phyloP scores from a whole-genome alignment of 139 green algal genomes.

The Limnomonas spitsbergensis region DNA sequence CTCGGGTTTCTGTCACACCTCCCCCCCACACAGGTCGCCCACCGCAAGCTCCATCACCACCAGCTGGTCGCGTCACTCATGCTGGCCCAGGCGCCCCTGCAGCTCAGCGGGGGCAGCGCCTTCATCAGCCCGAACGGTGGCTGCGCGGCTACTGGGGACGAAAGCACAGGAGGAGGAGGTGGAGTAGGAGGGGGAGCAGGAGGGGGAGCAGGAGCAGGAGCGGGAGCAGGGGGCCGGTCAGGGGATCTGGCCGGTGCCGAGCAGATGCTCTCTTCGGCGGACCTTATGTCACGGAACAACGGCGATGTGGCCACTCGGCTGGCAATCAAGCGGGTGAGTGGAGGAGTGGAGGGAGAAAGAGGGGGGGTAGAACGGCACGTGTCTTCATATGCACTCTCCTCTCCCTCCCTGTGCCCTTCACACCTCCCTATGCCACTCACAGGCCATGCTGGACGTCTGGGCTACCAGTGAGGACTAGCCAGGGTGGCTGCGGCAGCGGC shows the following conservation, averaged over 20 bases:
- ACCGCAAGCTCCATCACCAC: not conserved
- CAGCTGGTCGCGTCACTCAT: constrained; percentile 9
- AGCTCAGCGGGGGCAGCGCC: not conserved
- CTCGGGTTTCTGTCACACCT: too few relatives aligned
- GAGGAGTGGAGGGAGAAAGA: not conserved
- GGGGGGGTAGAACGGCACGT: not conserved
- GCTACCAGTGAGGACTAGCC: too few relatives aligned
- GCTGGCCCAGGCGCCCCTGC: not conserved
- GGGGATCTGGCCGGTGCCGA: not conserved
- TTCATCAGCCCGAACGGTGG: too few relatives aligned
- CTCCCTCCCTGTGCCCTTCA: not conserved
- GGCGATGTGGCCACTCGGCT: not conserved
- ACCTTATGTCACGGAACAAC: not conserved
- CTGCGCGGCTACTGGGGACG: not conserved
- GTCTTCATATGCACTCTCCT: not conserved
- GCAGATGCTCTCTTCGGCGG: constrained; percentile 7
- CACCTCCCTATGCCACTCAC: not conserved
- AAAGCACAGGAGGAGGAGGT: not conserved
- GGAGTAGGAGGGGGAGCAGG: not conserved
- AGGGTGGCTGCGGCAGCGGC: too few relatives aligned
- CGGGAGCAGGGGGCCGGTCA: not conserved
- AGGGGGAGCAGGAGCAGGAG: too few relatives aligned
- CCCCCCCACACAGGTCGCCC: constrained; percentile 4
- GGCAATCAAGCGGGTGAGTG: constrained; percentile 5
- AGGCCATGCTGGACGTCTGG: constrained; percentile 2